phyloP scores from a whole-genome alignment of 768 basidiomycete species.

The Boletus coccyginus region DNA sequence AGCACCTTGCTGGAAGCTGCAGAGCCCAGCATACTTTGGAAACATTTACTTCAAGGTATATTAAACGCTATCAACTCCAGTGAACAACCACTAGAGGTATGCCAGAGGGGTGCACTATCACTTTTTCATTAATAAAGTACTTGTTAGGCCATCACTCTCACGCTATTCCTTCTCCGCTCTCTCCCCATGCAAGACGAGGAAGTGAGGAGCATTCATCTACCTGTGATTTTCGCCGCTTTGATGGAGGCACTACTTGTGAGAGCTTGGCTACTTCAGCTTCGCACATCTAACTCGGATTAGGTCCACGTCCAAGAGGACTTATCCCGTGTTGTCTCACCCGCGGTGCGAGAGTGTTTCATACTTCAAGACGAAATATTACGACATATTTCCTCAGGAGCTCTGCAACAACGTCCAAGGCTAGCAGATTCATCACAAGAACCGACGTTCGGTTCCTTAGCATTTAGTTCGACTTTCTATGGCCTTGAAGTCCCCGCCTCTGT shows the following conservation, averaged over 20 bases:
- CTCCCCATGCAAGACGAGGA: conserved; percentile 88
- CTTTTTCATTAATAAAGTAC: conserved; percentile 3
- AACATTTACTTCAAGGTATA: conserved; percentile 58
- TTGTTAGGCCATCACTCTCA: conserved; percentile 60
- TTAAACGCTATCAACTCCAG: conserved; percentile 52
- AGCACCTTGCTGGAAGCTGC: conserved; percentile 89
- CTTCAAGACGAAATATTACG: conserved; percentile 54
- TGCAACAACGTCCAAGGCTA: conserved; percentile 50
- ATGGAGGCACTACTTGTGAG: conserved; percentile 64
- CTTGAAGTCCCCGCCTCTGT: conserved; percentile 33
- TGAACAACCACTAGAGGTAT: conserved; percentile 47
- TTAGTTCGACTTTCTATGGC: conserved; percentile 63
- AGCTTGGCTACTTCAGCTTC: not conserved
- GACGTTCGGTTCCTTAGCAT: conserved; percentile 45
- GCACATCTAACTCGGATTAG: conserved; percentile 23
- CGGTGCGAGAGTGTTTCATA: conserved; percentile 42
- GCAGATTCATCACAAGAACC: conserved; percentile 34
- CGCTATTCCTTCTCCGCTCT: conserved; percentile 67
- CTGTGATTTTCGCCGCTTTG: conserved; percentile 70
- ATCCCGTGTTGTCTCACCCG: conserved; percentile 32
- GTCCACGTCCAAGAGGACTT: conserved; percentile 37
- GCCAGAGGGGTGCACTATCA: conserved; percentile 3
- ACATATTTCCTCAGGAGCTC: conserved; percentile 47
- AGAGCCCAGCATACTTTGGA: conserved; percentile 89
- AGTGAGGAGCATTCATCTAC: conserved; percentile 74